phyloP scores from a whole-genome alignment of 2,329 filamentous ascomycete species.

The Nannizziopsis arthrosporioides region DNA sequence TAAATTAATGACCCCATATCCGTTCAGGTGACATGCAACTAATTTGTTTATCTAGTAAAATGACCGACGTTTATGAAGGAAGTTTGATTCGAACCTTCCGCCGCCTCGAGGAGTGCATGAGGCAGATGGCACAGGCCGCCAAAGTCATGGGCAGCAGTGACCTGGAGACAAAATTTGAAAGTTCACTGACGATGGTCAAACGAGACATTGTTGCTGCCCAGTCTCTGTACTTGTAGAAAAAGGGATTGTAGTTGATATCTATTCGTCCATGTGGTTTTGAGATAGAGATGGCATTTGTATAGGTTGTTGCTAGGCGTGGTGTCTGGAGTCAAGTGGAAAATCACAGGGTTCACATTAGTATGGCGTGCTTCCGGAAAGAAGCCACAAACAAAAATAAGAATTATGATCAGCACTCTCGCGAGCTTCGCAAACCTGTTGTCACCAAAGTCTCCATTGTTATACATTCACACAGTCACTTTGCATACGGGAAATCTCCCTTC shows the following conservation, averaged over 20 bases:
- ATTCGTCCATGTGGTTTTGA: not conserved
- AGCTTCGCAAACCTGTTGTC: too few relatives aligned
- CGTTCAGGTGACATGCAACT: not conserved
- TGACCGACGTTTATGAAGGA: slow-evolving; percentile 97
- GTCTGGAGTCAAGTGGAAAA: too few relatives aligned
- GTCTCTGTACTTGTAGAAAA: slow-evolving; percentile 68
- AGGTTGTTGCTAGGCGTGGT: not conserved
- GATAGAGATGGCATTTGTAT: not conserved
- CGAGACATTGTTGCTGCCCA: slow-evolving; percentile 92
- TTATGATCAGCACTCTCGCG: too few relatives aligned
- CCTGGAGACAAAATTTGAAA: slow-evolving; percentile 81
- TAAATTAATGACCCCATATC: slow-evolving; percentile 40
- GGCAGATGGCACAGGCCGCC: slow-evolving; percentile 88
- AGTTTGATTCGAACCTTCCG: slow-evolving; percentile 93
- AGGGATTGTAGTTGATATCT: not conserved
- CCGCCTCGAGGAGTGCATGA: slow-evolving; percentile 80
- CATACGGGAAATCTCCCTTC: too few relatives aligned
- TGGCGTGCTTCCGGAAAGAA: too few relatives aligned
- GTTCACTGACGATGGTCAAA: slow-evolving; percentile 70
- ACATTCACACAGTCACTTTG: too few relatives aligned
- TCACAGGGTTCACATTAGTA: too few relatives aligned
- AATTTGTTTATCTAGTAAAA: slow-evolving; percentile 55
- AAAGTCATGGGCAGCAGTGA: slow-evolving; percentile 99
- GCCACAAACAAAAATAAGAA: too few relatives aligned
- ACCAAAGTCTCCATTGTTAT: too few relatives aligned